Base-by-base conservation (phyloP, 2,329 filamentous ascomycete species). In the Nemania serpens region DNA sequence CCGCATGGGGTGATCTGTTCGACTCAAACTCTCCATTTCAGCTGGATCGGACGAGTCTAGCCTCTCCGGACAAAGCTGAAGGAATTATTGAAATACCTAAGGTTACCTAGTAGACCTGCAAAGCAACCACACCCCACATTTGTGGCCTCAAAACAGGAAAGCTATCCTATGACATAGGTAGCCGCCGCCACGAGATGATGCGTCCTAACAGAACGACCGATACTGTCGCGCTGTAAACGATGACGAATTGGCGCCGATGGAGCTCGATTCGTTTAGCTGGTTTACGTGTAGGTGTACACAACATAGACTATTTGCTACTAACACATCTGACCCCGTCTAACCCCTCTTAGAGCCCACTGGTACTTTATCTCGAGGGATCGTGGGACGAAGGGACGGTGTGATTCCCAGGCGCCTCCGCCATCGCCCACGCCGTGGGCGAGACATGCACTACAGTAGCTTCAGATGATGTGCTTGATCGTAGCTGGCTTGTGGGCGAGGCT, bases 51-150 rank as follows among this genome's bases (percentile, higher is more conserved):
- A 46, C 58, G 43, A 51, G 46, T 25, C 46, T 39, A 50, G 45
- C 7, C 36, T 53, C 17, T 42, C 37, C 45, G 25, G 39, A 45
- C 36, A 37, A 48, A 63, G 61, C 61, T 61, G 61, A 61, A 57
- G 34, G 39, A 46, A 47, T 18, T 39, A 61, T 50, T 58, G 45
- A 39, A 15, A 33, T 15, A 36, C 36, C 22, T 46, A 12, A 36
- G 34, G 34, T n/a, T n/a, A n/a, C n/a, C n/a, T n/a, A 7, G 25
- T 29, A 29, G 7, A 29, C 25, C 51, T 11, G 45, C 42, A 59
- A 22, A 55, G 25, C 47, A 49, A 53, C 29, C 47, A 12, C 49
- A 51, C 47, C 42, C 15, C 39, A 25, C 42, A 48, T 29, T 33
- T 33, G 36, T 43, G 34, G 17, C 29, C n/a, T 36, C 17, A 18